Evolutionary conservation across 768 basidiomycete species (phyloP), one percentile per base, ranked within the genome.

Genomic region (Boletus patriciae): DNA sequence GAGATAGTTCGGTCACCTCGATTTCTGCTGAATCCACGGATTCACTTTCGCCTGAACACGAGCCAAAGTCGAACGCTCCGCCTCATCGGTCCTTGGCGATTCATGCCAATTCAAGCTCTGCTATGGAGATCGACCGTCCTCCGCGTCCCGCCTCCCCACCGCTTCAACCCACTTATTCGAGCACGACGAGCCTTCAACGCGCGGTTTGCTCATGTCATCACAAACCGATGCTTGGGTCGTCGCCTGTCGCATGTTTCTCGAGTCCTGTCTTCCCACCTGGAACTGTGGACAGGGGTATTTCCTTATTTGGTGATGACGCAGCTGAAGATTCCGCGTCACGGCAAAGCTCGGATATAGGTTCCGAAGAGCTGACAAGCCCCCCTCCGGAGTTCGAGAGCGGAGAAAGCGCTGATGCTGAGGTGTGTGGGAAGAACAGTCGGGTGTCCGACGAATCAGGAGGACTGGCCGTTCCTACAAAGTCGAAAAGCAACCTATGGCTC

Each of bases 1-100:
- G 52, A 47, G 70, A 68, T 18, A 68, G 70, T 21, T 72, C 72
- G 7, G 70, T 52, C n/a, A 72, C 70, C 18, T 72, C 70, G 41
- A 37, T 70, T 44, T 71, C 70, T 38, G 54, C 50, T 40, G 49
- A 49, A 27, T 66, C 72, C 31, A 58, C 51, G 6, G 66, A 62
- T 36, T 68, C 67, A 6, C 47, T 52, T 31, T 52, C 48, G 10
- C 51, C 41, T 8, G 44, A 43, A 29, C 57, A 52, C 46, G 55
- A 36, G 27, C 37, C 10, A 43, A 62, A 59, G 54, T 23, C 25
- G 15, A 54, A 25, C n/a, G n/a, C 36, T 16, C 29, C 44, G 21
- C 49, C 59, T 34, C 55, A 48, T 44, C 59, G 46, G 33, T 52
- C 59, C 33, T 60, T 56, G 5, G 51, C n/a, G 16, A 19, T 53